Conservation (phyloP, 768 basidiomycete species). For the Leucocoprinus leucothites region DNA sequence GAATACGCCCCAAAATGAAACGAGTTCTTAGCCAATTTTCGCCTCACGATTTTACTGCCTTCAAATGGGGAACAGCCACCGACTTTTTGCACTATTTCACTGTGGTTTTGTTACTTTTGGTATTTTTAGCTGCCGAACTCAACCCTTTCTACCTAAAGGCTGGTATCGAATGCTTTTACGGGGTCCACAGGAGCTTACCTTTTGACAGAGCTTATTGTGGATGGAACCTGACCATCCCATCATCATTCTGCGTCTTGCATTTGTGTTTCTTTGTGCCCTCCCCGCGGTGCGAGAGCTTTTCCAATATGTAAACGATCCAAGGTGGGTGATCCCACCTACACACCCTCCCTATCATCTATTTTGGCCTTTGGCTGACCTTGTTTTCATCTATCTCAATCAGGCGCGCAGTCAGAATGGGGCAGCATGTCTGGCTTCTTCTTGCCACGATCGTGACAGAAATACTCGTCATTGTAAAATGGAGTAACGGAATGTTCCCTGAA, state of each 20-base stretch:
- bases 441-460: slow-evolving; percentile 85
- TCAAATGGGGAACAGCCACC: slow-evolving; percentile 81
- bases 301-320: slow-evolving; percentile 80
- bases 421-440: slow-evolving; percentile 83
- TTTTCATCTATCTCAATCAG: slow-evolving; percentile 31
- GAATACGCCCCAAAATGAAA: slow-evolving; percentile 74
- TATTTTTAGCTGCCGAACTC: slow-evolving; percentile 81
- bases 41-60: slow-evolving; percentile 84
- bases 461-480: slow-evolving; percentile 81
- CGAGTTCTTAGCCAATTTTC: slow-evolving; percentile 83
- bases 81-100: slow-evolving; percentile 72
- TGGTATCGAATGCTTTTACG: slow-evolving; percentile 15
- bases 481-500: slow-evolving; percentile 62
- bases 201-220: slow-evolving; percentile 59
- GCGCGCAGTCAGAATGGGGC: slow-evolving; percentile 84
- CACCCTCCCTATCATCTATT: slow-evolving; percentile 8
- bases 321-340: slow-evolving; percentile 46
- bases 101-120: slow-evolving; percentile 71
- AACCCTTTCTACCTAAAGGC: slow-evolving; percentile 90
- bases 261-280: slow-evolving; percentile 82
- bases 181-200: slow-evolving; percentile 1
- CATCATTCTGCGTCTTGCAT: slow-evolving; percentile 66
- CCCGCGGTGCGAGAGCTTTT: slow-evolving; percentile 83
- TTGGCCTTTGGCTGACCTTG: not conserved
- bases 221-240: slow-evolving; percentile 91